A percentile compares a stretch with the other conserved stretches of the same genome.
These are phyloP conservation scores for Bruguiera sexangula DNA, from an alignment of 345 rosid species.

Conservation along the genomic window DNA sequence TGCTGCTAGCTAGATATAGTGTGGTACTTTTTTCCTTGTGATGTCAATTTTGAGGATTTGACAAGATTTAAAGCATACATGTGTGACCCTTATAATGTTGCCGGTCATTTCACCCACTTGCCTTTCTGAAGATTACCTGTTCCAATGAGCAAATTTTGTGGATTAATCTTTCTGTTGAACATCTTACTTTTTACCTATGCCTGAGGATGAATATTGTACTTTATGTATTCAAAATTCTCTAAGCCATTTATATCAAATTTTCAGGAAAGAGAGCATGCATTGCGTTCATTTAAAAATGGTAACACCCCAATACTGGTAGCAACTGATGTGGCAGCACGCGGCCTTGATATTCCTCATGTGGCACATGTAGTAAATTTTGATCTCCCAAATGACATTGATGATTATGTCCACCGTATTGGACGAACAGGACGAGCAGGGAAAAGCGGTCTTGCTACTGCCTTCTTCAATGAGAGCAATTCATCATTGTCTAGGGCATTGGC, in stretches of 20 bases:
- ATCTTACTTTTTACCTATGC: background rate
- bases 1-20: too few species aligned
- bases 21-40: too few species aligned
- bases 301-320: conserved; percentile 91
- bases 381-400: conserved; percentile 94
- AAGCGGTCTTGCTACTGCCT: conserved; percentile 87
- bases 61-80: too few species aligned
- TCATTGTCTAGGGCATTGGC: conserved; percentile 67
- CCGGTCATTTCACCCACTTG: too few species aligned
- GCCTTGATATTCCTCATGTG: conserved; percentile 94
- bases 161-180: background rate
- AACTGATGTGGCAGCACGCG: conserved; percentile 93
- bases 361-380: conserved; percentile 95
- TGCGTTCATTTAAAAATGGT: conserved; percentile 83
- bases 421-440: conserved; percentile 99
- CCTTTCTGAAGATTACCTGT: too few species aligned
- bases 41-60: too few species aligned
- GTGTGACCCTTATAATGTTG: too few species aligned
- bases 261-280: conserved; percentile 92
- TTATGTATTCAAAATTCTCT: background rate
- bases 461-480: conserved; percentile 75
- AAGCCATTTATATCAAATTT: conserved; percentile 11
- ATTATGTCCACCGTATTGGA: conserved; percentile 96
- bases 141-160: too few species aligned
- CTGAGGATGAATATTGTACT: background rate